Evolutionary conservation across 192 early-diverging fungal species (phyloP).

Genomic region (Haplosporangium gracile): DNA sequence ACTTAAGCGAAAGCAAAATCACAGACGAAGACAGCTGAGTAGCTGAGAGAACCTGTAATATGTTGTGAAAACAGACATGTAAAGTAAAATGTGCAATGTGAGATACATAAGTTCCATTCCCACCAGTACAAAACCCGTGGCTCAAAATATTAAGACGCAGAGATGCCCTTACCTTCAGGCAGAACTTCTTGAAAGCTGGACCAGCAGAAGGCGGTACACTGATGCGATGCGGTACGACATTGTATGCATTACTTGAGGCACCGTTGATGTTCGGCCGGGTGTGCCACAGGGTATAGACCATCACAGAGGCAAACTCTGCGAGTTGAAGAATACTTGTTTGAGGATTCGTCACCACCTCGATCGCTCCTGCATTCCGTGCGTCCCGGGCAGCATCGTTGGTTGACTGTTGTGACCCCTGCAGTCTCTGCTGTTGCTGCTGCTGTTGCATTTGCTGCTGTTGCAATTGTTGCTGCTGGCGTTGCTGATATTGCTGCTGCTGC

Average conservation of each 20-base stretch:
- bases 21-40: conserved; percentile 74
- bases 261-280: conserved; percentile 55
- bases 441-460: conserved; percentile 11
- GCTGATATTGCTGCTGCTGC: conserved; percentile 2
- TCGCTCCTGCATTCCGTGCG: conserved; percentile 21
- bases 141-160: not conserved
- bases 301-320: conserved; percentile 53
- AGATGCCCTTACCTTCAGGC: conserved; percentile 37
- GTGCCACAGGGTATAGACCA: conserved; percentile 60
- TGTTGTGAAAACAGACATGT: not conserved
- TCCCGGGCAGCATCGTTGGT: conserved; percentile 11
- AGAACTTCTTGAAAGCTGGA: conserved; percentile 52
- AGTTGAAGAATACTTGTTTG: conserved; percentile 49
- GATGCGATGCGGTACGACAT: conserved; percentile 53
- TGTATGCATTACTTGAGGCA: conserved; percentile 53
- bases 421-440: conserved; percentile 17
- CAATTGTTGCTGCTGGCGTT: conserved; percentile 4
- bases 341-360: conserved; percentile 40
- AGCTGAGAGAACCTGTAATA: conserved; percentile 65
- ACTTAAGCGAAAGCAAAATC: conserved; percentile 74
- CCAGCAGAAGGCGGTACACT: conserved; percentile 50
- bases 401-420: conserved; percentile 10
- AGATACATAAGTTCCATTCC: too few species aligned
- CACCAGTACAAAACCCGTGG: not conserved
- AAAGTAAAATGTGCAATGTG: not conserved